Evolutionary conservation across 495 filamentous ascomycete genomes (phyloP), one percentile per base, ranked within the genome.

Genomic region (Aspergillus conjunctus): DNA sequence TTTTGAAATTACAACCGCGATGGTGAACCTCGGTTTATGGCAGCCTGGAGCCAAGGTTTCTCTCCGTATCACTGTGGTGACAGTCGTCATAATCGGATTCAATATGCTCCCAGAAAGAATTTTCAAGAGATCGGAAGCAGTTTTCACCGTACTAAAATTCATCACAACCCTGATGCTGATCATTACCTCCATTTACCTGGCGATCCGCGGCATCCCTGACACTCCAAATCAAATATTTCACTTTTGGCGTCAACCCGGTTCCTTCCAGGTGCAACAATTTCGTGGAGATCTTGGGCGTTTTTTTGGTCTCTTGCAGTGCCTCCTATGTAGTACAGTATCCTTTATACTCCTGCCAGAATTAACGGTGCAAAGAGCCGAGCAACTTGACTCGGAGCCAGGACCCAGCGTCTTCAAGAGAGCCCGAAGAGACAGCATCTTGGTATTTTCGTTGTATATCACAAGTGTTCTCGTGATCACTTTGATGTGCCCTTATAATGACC

Each of bases 1-100:
- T 4, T 79, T 77, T 57, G 92, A 97, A 71, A 88, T 94, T 48
- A 88, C 93, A 39, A 87, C 91, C 3, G 92, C 91, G 21, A 88
- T 91, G 59, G 86, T 96, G 56, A 95, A 90, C 30, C 86, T 95
- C 54, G 79, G 86, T 17, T 88, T 88, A 69, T 97, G 91, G 92
- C 82, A 88, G 39, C 69, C 76, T 5, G 39, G 74, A 7, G 54
- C 87, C 26, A 82, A 81, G 30, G 82, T 88, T 53, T 85, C 86
- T 32, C 80, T 89, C 20, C 93, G 88, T 71, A 82, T 96, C 50
- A 80, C 83, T 12, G 73, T 93, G 55, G 89, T 93, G 71, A 83
- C 87, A n/a, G 15, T 80, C 7, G 65, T 86, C 22, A 88, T 94
- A 54, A 74, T 93, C 41, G 65, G 70, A 12, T 89, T 91, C 75